Evolutionary conservation across 139 green algal genomes (phyloP).

Genomic region (Picochlorum sp.): DNA sequence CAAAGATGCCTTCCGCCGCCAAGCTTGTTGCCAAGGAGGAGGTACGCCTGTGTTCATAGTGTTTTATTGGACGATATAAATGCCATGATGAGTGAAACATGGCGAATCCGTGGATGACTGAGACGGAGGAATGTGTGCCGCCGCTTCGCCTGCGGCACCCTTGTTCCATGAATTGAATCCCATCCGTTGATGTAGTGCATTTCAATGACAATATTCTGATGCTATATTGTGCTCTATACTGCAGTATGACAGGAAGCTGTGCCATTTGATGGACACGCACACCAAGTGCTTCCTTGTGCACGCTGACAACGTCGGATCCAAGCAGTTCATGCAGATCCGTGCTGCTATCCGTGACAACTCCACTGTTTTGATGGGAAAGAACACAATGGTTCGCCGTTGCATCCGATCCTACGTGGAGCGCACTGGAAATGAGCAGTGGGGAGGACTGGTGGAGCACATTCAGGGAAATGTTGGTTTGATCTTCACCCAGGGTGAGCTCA

Average conservation of each 20-base stretch:
- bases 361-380: conserved; percentile 98
- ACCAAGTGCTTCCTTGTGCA: conserved; percentile 85
- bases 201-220: neutral
- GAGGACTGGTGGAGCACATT: conserved; percentile 72
- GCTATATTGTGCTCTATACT: neutral
- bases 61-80: neutral
- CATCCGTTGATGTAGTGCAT: too few species aligned
- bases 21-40: conserved; percentile 66
- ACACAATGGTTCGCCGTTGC: conserved; percentile 97
- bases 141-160: too few species aligned
- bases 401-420: conserved; percentile 89
- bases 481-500: conserved; percentile 85
- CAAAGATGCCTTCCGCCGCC: conserved; percentile 56
- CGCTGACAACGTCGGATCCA: conserved; percentile 98
- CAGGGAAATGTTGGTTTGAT: conserved; percentile 97
- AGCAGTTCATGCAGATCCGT: conserved; percentile 97
- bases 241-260: conserved; percentile 83
- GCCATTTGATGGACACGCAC: conserved; percentile 68
- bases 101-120: too few species aligned
- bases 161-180: too few species aligned
- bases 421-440: conserved; percentile 81
- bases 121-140: too few species aligned
- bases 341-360: conserved; percentile 76
- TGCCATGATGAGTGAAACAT: too few species aligned
- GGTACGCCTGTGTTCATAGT: conserved; percentile 29